A percentile compares a stretch with the other conserved stretches of the same genome.
These are phyloP conservation scores for Acacia pycnantha DNA, from an alignment of 331 rosid species.

Conservation along the genomic window DNA sequence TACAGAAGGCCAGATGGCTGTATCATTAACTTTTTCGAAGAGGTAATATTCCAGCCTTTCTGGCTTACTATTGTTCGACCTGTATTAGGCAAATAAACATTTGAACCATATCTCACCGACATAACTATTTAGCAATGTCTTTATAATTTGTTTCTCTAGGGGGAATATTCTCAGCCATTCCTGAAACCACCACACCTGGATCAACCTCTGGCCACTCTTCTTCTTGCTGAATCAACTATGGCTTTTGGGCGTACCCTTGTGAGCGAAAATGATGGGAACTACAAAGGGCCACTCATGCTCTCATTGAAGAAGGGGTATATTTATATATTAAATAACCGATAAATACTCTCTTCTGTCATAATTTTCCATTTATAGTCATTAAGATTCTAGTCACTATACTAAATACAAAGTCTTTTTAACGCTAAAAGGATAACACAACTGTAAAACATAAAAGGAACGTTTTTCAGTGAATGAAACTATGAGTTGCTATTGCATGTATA, in stretches of 20 bases:
- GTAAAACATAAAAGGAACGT: conserved; percentile 34
- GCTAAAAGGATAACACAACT: conserved; percentile 38
- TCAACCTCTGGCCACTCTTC: conserved; percentile 86
- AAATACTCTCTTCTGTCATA: conserved; percentile 42
- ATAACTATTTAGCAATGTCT: conserved; percentile 1
- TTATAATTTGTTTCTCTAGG: conserved; percentile 41
- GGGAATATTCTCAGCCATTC: conserved; percentile 95
- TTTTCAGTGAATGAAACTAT: conserved; percentile 36
- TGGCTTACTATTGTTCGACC: conserved; percentile 31
- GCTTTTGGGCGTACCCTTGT: conserved; percentile 86
- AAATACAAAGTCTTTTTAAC: conserved; percentile 42
- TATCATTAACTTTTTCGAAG: conserved; percentile 87
- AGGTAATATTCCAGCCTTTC: conserved; percentile 60
- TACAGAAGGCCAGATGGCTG: conserved; percentile 97
- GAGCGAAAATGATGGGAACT: conserved; percentile 89
- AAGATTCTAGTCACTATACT: conserved; percentile 44
- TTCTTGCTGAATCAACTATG: conserved; percentile 90
- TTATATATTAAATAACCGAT: conserved; percentile 30
- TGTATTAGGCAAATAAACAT: conserved; percentile 23
- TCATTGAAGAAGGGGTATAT: conserved; percentile 84
- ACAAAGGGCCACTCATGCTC: conserved; percentile 89
- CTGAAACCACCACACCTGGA: conserved; percentile 97
- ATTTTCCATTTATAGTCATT: conserved; percentile 37
- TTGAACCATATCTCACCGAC: conserved; percentile 29
- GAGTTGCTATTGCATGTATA: neutral